Conservation (phyloP, 2,329 filamentous ascomycete genomes). For the Harringtonia lauricola region DNA sequence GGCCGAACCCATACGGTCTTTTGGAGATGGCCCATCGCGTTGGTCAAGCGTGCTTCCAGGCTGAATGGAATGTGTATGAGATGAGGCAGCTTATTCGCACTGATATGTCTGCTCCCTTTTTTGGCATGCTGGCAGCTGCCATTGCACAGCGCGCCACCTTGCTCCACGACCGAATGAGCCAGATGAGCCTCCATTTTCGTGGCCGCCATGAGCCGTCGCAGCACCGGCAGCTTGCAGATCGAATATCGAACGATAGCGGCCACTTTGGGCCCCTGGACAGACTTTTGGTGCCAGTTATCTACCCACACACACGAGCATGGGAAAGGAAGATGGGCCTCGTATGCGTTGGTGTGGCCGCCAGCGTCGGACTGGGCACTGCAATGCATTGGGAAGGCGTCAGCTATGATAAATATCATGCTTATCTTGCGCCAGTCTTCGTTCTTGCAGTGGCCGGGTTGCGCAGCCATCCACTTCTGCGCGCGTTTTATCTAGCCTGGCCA, state of each 20-base stretch:
- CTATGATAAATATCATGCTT: slow-evolving; percentile 21
- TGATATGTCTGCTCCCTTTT: slow-evolving; percentile 7
- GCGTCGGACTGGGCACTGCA: no score
- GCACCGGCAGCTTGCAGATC: no score
- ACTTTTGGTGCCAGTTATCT: no score
- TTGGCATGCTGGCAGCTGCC: slow-evolving; percentile 7
- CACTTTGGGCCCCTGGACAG: no score
- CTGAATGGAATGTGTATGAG: not conserved
- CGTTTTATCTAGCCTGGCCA: slow-evolving; percentile 32
- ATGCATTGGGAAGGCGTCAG: no score
- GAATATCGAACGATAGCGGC: no score
- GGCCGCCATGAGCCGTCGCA: no score
- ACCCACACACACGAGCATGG: no score
- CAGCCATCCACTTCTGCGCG: slow-evolving; percentile 31
- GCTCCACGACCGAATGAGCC: not conserved
- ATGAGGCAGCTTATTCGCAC: slow-evolving; percentile 4
- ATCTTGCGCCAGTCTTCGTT: slow-evolving; percentile 38
- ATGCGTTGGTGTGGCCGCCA: no score
- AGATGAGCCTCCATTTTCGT: no score
- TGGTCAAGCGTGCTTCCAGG: not conserved
- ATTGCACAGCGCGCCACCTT: slow-evolving; percentile 15
- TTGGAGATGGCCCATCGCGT: slow-evolving; percentile 1
- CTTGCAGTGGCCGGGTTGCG: slow-evolving; percentile 39
- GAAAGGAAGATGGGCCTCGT: no score
- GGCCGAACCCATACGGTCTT: not conserved